phyloP scores from a whole-genome alignment of 108 stramenopile genomes.

The Discostella stelligeroides region DNA sequence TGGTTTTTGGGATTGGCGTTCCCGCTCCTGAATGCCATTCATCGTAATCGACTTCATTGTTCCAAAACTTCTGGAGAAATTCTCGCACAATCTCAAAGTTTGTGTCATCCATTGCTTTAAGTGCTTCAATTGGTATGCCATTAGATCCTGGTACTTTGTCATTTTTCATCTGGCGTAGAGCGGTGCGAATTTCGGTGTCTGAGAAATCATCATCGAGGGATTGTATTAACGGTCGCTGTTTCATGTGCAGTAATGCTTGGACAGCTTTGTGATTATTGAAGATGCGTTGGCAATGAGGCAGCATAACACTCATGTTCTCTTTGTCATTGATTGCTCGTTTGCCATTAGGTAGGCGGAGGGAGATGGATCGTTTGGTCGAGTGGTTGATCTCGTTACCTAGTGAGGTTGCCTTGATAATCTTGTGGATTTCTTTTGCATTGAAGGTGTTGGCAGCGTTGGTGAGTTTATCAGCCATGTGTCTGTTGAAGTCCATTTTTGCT shows the following conservation, averaged over 20 bases:
- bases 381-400: neutral
- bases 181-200: neutral
- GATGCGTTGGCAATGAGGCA: neutral
- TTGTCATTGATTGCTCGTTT: neutral
- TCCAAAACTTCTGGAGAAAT: too few relatives aligned
- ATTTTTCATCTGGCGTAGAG: conserved; percentile 5
- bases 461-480: neutral
- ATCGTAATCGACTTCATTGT: neutral
- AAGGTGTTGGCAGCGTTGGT: neutral
- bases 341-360: neutral
- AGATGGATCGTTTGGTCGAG: neutral
- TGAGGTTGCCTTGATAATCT: neutral
- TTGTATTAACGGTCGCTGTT: neutral
- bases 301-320: neutral
- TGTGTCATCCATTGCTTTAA: neutral
- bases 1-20: conserved; percentile 1
- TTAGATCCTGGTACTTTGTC: conserved; percentile 12
- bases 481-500: neutral
- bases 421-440: neutral
- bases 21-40: conserved; percentile 4
- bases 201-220: neutral
- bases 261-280: neutral
- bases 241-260: neutral
- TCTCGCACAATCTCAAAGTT: neutral
- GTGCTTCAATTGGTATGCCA: conserved; percentile 12